These are phyloP conservation scores for Rhizophagus sp. DNA, from an alignment of 192 early-diverging fungal genomes.

Conservation along the genomic window DNA sequence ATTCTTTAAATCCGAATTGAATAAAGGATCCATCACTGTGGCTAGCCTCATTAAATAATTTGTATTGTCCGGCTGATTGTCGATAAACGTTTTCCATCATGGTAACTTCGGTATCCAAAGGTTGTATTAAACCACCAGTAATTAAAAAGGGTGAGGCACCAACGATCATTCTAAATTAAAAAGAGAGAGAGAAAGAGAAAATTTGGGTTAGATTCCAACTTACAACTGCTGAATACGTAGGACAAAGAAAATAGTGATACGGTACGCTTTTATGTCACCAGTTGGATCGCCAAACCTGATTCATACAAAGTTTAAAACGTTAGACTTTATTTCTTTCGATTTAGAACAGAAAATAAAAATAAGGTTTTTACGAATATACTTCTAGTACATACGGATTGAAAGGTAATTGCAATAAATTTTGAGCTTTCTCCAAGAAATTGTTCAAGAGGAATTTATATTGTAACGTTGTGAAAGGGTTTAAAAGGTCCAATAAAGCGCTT, in stretches of 20 bases:
- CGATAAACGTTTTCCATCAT: conserved; percentile 22
- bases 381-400: conserved; percentile 12
- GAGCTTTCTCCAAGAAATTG: conserved; percentile 5
- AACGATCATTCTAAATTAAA: not conserved
- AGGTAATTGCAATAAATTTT: not conserved
- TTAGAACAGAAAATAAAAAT: not conserved
- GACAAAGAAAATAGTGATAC: not conserved
- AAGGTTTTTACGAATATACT: not conserved
- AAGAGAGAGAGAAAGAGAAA: not conserved
- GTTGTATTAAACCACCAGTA: conserved; percentile 8
- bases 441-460: not conserved
- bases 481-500: not conserved
- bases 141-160: conserved; percentile 7
- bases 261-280: conserved; percentile 16
- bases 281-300: conserved; percentile 1
- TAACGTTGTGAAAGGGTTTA: conserved; percentile 20
- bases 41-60: not conserved
- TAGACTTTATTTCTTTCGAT: not conserved
- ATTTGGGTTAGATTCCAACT: not conserved
- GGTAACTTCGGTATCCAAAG: not conserved
- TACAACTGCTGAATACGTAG: not conserved
- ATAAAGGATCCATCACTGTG: not conserved
- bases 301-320: not conserved
- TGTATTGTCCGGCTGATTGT: conserved; percentile 15
- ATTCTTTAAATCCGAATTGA: conserved; percentile 24